Percentiles rank a stretch among this genome's conserved stretches.
Conservation (phyloP, 177 flowering plant species). For the Vitis hybrid region DNA sequence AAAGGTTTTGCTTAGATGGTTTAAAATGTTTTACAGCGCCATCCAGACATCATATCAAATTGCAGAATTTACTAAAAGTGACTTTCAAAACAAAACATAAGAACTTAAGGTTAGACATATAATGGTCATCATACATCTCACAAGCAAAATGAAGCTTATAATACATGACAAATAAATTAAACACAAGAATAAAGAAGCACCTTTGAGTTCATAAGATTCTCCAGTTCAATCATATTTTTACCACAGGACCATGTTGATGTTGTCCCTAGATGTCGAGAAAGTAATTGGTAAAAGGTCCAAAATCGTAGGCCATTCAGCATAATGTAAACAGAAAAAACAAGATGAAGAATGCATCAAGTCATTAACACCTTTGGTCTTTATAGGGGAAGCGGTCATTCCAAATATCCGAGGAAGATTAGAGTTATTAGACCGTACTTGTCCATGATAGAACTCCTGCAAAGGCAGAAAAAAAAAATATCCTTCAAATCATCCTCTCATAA, state of each 20-base stretch:
- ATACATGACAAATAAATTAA: neutral
- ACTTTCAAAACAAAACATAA: neutral
- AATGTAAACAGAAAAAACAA: neutral
- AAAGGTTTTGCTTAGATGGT: too few relatives aligned
- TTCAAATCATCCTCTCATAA: neutral
- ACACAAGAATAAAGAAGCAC: constrained; percentile 29
- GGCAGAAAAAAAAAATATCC: neutral
- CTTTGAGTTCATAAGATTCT: constrained; percentile 77
- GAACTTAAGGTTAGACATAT: neutral
- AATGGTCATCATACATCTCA: neutral
- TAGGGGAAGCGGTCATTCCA: constrained; percentile 93
- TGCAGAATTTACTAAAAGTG: too few relatives aligned
- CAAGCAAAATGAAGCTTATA: neutral
- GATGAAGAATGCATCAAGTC: neutral
- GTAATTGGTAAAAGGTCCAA: neutral
- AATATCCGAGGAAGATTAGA: constrained; percentile 69
- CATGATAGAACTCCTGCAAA: constrained; percentile 82
- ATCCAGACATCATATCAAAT: too few relatives aligned
- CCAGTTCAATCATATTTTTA: constrained; percentile 61
- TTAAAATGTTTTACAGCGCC: too few relatives aligned
- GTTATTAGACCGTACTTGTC: constrained; percentile 18
- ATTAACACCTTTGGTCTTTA: constrained; percentile 68
- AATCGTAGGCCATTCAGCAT: neutral
- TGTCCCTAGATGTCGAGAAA: constrained; percentile 40
- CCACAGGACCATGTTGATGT: constrained; percentile 31